Evolutionary conservation across 306 rosid genomes (phyloP), one percentile per base, ranked within the genome.

Genomic region (Canavalia gladiata): DNA sequence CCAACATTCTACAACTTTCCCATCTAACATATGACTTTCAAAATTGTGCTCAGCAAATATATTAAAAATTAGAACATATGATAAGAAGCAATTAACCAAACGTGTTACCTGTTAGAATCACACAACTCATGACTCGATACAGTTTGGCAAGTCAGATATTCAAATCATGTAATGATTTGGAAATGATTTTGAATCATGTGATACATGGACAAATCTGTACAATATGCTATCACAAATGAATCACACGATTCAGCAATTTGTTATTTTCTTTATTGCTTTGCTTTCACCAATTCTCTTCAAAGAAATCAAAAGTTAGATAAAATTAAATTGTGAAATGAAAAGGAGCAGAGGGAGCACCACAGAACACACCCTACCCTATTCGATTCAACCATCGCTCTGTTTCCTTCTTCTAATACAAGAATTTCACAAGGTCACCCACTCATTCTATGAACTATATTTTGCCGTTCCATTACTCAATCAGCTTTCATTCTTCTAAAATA

Each of bases 1-100:
- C 63, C 42, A 75, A 52, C 68, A 83, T 39, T 81, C 67, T 62
- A 81, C 67, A 66, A 81, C 39, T 9, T 39, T 63, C 11, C 75
- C 84, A 86, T 90, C 93, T 50, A 70, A 67, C 80, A 8, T 29
- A 33, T 77, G 71, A 67, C 77, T 77, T 82, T 67, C 87, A 68
- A 84, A 69, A 45, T 71, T 72, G 55, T 62, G 87, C 78, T 80
- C 72, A 74, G 72, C 70, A 63, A 82, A 33, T 71, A 82, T 82
- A 84, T 52, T 56, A 78, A 63, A 76, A 39, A 8, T 71, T 63
- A 68, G 47, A 81, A 66, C 55, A 77, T 13, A 41, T 28, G 43
- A 72, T n/a, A 60, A 72, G 41, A 78, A 42, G 58, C 56, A 65
- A 62, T 50, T 63, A 72, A 31, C 74, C 60, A 18, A 11, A 51